Conservation (phyloP, 805 yeast genomes). For the Saccharomycopsis fermentans region DNA sequence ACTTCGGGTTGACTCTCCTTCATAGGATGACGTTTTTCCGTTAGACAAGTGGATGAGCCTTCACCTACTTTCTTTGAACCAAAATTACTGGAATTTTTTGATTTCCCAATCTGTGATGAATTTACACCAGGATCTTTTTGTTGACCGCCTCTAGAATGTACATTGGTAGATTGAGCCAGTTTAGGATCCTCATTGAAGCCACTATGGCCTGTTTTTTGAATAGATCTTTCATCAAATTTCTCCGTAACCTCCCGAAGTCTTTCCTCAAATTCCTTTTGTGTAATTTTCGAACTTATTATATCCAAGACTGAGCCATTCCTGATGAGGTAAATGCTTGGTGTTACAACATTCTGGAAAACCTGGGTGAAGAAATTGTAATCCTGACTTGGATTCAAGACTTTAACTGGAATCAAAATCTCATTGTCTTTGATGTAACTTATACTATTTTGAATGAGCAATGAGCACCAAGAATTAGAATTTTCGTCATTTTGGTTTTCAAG, state of each 20-base stretch:
- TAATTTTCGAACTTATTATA: slow-evolving; percentile 28
- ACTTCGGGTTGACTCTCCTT: slow-evolving; percentile 34
- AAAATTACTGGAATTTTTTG: neutral
- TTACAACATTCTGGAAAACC: slow-evolving; percentile 39
- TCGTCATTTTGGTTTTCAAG: neutral
- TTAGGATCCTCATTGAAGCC: no score
- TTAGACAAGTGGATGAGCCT: slow-evolving; percentile 2
- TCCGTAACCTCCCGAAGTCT: slow-evolving; percentile 20
- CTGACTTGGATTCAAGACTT: slow-evolving; percentile 30
- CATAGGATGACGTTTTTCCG: slow-evolving; percentile 22
- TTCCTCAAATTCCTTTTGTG: slow-evolving; percentile 23
- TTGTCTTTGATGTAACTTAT: neutral
- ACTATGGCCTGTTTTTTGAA: no score
- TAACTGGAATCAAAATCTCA: slow-evolving; percentile 24
- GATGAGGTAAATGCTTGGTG: slow-evolving; percentile 53
- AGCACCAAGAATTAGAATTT: neutral
- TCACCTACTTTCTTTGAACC: slow-evolving; percentile 3
- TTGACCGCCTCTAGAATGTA: neutral
- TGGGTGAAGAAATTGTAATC: slow-evolving; percentile 42
- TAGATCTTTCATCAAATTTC: no score
- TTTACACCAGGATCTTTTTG: neutral
- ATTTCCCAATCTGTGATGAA: neutral
- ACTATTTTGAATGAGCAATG: neutral
- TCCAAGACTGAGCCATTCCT: slow-evolving; percentile 37
- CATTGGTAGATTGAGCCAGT: neutral